phyloP scores from a whole-genome alignment of 441 rosid species.

The Adansonia gregorii region DNA sequence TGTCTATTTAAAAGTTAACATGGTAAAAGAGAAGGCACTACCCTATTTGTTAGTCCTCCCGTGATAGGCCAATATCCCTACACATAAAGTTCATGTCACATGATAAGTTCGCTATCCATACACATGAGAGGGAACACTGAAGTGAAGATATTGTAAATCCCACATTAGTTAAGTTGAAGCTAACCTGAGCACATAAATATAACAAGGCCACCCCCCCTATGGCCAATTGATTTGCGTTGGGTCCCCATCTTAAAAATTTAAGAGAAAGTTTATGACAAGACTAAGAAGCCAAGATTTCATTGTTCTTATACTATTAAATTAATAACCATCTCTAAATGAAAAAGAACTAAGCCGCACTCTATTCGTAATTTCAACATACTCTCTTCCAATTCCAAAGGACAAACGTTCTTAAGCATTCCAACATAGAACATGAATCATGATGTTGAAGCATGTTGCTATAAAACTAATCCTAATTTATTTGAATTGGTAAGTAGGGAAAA shows the following conservation, averaged over 20 bases:
- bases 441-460: background rate
- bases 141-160: background rate
- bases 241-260: background rate
- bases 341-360: background rate
- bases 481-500: background rate
- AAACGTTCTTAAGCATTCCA: background rate
- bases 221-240: background rate
- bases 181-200: background rate
- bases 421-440: background rate
- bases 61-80: background rate
- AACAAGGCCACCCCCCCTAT: background rate
- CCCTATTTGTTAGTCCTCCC: background rate
- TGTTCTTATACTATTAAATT: background rate
- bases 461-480: background rate
- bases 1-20: constrained; percentile 29
- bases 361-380: background rate
- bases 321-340: background rate
- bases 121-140: background rate
- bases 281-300: background rate
- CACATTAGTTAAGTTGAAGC: background rate
- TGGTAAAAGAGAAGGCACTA: background rate
- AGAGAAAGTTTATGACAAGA: background rate
- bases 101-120: background rate
- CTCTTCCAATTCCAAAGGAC: background rate
- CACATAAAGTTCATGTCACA: background rate